Evolutionary conservation across 371 early-diverging fungal species (phyloP), one percentile per base, ranked within the genome.

Genomic region (Lichtheimia hyalospora): DNA sequence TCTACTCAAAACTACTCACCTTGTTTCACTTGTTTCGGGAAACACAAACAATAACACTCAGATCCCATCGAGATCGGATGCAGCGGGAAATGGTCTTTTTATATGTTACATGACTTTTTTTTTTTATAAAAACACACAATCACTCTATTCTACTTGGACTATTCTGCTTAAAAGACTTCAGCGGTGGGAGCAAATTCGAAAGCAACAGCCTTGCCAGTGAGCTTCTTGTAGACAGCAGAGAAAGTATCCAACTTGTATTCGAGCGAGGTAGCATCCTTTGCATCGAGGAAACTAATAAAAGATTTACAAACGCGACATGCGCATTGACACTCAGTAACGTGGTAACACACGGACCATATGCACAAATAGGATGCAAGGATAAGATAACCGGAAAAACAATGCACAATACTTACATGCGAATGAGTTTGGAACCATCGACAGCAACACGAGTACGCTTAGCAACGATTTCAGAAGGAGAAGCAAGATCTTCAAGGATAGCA

Each of bases 191-290:
- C 88, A 94, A 96, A 98, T 82, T 96, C 96, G 73, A 98, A 98
- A 71, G 84, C 88, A 70, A 97, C 97, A 67, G 95, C 94, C 91
- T 97, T 98, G 82, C 96, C 96, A 64, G 97, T 97, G 65, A 97
- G 81, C 78, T 90, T 91, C 83, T 89, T 89, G 95, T 98, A 97
- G 60, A 95, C 94, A 60, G 94, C 84, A 59, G 92, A 82, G 89
- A 98, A 96, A 61, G 97, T 95, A 82, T 97, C 96, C 58, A 97
- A 87, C 92, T 98, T 98, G 91, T 96, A 95, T 82, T 96, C 97
- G 62, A 97, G 84, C 57, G 92, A 90, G 71, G 96, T 96, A 66
- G 92, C 88, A 74, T 98, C 97, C 92, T 98, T 97, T 73, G 88
- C 87, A 86, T 97, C 97, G 68, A 98, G 86, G 89, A 94, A 94